Evolutionary conservation across 2,329 filamentous ascomycete genomes (phyloP).

Genomic region (Aspergillus terreus): DNA sequence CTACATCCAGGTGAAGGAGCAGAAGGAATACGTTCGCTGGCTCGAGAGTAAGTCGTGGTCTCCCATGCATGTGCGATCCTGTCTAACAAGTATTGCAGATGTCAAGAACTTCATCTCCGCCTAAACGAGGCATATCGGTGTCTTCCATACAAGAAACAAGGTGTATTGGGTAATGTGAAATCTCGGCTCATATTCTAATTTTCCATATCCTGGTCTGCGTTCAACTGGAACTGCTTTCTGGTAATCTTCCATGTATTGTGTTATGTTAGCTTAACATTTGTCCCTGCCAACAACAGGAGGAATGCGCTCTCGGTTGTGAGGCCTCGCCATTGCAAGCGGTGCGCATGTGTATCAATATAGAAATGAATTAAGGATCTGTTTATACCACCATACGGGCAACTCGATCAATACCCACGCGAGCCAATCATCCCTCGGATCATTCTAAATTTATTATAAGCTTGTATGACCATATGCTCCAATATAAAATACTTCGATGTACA

Average conservation of each 20-base stretch:
- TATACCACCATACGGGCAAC: constrained; percentile 3
- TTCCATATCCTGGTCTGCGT: neutral
- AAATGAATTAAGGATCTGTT: constrained; percentile 16
- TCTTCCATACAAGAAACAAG: neutral
- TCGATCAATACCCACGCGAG: too few species aligned
- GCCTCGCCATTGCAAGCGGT: constrained; percentile 1
- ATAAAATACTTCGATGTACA: neutral
- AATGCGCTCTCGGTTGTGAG: neutral
- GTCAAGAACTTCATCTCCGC: constrained; percentile 82
- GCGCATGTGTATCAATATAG: constrained; percentile 20
- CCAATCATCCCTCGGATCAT: neutral
- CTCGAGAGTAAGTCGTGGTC: constrained; percentile 57
- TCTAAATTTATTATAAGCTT: neutral
- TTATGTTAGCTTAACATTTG: constrained; percentile 1
- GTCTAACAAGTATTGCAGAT: constrained; percentile 43
- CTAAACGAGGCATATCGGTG: constrained; percentile 34
- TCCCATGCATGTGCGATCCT: neutral
- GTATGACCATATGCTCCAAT: constrained; percentile 7
- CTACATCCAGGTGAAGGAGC: constrained; percentile 98
- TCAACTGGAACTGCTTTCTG: neutral
- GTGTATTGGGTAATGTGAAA: neutral
- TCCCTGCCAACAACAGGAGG: neutral
- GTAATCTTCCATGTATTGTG: constrained; percentile 1
- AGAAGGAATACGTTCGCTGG: constrained; percentile 93
- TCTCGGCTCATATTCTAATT: constrained; percentile 8